Conservation (phyloP, 208 protist genomes). For the Trypanosoma congolense region DNA sequence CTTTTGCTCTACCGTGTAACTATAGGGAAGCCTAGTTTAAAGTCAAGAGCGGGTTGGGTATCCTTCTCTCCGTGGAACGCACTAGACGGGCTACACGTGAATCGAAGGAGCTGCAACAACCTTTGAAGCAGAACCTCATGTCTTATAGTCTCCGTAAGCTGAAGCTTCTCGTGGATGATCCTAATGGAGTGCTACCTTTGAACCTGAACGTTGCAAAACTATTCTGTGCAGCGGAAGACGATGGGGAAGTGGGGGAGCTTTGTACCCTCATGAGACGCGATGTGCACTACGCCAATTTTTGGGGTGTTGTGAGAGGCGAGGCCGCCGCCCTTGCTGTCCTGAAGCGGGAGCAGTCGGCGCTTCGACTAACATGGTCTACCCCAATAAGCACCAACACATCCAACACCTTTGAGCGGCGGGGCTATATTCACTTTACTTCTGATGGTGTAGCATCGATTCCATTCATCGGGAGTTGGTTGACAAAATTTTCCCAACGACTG, state of each 20-base stretch:
- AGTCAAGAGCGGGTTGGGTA: too few relatives aligned
- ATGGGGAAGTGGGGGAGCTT: slow-evolving; percentile 59
- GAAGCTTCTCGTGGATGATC: slow-evolving; percentile 75
- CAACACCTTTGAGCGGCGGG: slow-evolving; percentile 63
- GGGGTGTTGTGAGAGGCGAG: slow-evolving; percentile 65
- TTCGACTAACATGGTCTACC: slow-evolving; percentile 66
- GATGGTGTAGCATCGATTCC: slow-evolving; percentile 35
- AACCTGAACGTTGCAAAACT: slow-evolving; percentile 41
- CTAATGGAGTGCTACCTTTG: slow-evolving; percentile 41
- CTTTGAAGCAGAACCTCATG: slow-evolving; percentile 29
- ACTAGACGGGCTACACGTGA: too few relatives aligned
- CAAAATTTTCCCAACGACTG: slow-evolving; percentile 49
- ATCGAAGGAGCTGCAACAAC: too few relatives aligned
- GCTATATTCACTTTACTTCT: slow-evolving; percentile 61
- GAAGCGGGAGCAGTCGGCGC: slow-evolving; percentile 38
- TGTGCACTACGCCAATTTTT: slow-evolving; percentile 69
- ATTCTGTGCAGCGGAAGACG: slow-evolving; percentile 75
- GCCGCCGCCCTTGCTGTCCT: slow-evolving; percentile 44
- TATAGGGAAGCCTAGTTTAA: too few relatives aligned
- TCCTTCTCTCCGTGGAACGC: too few relatives aligned
- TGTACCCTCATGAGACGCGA: slow-evolving; percentile 30
- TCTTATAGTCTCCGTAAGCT: slow-evolving; percentile 74
- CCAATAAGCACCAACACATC: slow-evolving; percentile 45
- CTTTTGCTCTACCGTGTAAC: too few relatives aligned
- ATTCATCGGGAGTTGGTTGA: slow-evolving; percentile 48